Evolutionary conservation across 176 grass and related monocot genomes (phyloP).

Genomic region (Neostapfia colusana): DNA sequence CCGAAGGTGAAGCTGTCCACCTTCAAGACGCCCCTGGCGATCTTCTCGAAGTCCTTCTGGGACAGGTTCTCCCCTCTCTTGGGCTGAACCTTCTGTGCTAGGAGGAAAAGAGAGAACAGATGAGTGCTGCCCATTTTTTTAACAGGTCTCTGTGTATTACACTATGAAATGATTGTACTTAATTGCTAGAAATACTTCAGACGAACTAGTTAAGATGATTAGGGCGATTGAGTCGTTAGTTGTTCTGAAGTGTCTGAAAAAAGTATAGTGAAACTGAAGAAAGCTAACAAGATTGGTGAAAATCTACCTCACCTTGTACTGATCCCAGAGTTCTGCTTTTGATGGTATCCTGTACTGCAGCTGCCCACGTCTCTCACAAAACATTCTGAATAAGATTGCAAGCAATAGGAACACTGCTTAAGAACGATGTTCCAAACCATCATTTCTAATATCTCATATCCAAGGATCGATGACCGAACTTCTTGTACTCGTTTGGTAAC

Average conservation of each 20-base stretch:
- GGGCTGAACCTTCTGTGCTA: not conserved
- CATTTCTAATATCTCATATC: not conserved
- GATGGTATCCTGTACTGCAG: constrained; percentile 56
- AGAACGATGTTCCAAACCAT: not conserved
- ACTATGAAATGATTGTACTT: not conserved
- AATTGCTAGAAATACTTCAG: not conserved
- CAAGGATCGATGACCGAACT: too few species aligned
- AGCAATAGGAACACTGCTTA: constrained; percentile 1
- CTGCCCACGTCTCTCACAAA: constrained; percentile 43
- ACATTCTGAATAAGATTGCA: constrained; percentile 35
- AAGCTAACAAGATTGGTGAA: not conserved
- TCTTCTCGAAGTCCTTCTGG: not conserved
- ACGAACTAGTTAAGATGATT: not conserved
- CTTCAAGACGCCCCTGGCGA: constrained; percentile 26
- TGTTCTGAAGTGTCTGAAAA: not conserved
- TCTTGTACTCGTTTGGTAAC: not conserved
- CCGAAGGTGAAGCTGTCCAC: constrained; percentile 52
- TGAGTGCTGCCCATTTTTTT: not conserved
- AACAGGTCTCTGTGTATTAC: too few species aligned
- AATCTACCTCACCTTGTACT: constrained; percentile 29
- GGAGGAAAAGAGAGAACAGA: not conserved
- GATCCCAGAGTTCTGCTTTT: not conserved
- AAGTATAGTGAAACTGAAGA: not conserved
- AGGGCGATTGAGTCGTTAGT: not conserved
- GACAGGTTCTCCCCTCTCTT: not conserved